These are phyloP conservation scores for Xylariaceae sp. DNA, from an alignment of 2,329 filamentous ascomycete genomes.

Conservation along the genomic window DNA sequence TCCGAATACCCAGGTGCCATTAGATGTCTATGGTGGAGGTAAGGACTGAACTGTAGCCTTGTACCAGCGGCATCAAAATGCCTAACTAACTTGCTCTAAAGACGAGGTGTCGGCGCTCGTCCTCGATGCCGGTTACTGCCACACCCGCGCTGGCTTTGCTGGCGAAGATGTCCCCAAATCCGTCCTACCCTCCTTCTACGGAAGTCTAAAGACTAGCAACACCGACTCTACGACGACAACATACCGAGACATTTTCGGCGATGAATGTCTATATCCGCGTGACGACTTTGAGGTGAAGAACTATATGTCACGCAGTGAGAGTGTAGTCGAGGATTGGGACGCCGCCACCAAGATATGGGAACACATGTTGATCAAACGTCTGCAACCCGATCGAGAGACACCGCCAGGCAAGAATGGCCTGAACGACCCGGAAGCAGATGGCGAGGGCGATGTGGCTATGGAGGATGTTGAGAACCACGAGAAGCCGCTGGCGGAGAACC, in stretches of 20 bases:
- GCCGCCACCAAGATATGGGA: conserved; percentile 90
- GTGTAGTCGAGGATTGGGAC: conserved; percentile 96
- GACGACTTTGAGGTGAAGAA: conserved; percentile 84
- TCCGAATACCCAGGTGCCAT: conserved; percentile 38
- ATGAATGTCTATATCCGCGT: conserved; percentile 84
- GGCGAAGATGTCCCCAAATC: conserved; percentile 98
- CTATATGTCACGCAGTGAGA: conserved; percentile 82
- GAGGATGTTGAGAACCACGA: conserved; percentile 67
- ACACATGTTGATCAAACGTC: conserved; percentile 84
- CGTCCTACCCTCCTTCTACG: conserved; percentile 90
- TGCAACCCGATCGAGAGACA: conserved; percentile 78
- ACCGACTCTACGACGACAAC: conserved; percentile 48
- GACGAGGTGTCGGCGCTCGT: conserved; percentile 98
- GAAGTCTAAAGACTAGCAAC: conserved; percentile 59
- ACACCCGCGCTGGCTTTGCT: conserved; percentile 92
- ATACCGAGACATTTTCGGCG: conserved; percentile 76
- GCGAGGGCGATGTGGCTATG: conserved; percentile 67
- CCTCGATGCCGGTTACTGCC: conserved; percentile 91
- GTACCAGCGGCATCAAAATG: conserved; percentile 10
- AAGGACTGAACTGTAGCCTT: conserved; percentile 28
- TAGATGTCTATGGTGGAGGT: conserved; percentile 45
- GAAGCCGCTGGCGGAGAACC: conserved; percentile 86
- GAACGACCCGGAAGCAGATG: conserved; percentile 74
- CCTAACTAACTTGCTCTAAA: conserved; percentile 45
- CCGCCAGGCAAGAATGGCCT: conserved; percentile 78